Percentiles rank a stretch among this genome's conserved stretches.
These are phyloP conservation scores for Salix udensis DNA, from an alignment of 345 rosid species.

Conservation along the genomic window DNA sequence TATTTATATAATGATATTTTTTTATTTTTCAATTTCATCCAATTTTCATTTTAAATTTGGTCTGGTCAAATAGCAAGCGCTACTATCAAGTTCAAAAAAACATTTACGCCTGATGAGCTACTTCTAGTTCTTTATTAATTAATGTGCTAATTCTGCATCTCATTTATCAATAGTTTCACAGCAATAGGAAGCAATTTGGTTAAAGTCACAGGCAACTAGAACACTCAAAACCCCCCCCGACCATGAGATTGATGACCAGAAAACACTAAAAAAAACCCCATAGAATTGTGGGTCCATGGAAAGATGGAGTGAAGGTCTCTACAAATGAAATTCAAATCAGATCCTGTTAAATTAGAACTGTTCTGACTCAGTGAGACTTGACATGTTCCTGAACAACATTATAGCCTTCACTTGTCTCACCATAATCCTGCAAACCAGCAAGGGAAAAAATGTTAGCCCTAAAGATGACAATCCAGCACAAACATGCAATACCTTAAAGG, in stretches of 20 bases:
- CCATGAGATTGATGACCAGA: neutral
- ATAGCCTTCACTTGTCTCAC: slow-evolving; percentile 21
- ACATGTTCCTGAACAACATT: slow-evolving; percentile 21
- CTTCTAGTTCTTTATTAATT: neutral
- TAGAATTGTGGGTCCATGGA: neutral
- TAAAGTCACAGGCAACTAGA: neutral
- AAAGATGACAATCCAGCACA: neutral
- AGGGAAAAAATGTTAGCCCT: neutral
- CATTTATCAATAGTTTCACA: neutral
- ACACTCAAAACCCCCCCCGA: neutral
- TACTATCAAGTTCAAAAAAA: neutral
- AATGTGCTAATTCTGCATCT: neutral
- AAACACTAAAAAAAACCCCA: neutral
- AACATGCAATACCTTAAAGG: neutral
- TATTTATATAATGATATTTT: no score
- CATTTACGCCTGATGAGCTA: neutral
- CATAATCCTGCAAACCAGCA: slow-evolving; percentile 13
- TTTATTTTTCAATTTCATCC: no score
- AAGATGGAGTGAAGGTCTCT: neutral
- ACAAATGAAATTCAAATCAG: slow-evolving; percentile 4
- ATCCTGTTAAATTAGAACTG: neutral
- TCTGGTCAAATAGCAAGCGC: no score
- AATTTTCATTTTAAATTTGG: no score
- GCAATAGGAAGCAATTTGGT: neutral
- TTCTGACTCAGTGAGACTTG: slow-evolving; percentile 12